Percentiles rank a stretch among this genome's conserved stretches.
Evolutionary conservation across 768 basidiomycete genomes (phyloP).

Genomic region (Lyophyllum shimeji): DNA sequence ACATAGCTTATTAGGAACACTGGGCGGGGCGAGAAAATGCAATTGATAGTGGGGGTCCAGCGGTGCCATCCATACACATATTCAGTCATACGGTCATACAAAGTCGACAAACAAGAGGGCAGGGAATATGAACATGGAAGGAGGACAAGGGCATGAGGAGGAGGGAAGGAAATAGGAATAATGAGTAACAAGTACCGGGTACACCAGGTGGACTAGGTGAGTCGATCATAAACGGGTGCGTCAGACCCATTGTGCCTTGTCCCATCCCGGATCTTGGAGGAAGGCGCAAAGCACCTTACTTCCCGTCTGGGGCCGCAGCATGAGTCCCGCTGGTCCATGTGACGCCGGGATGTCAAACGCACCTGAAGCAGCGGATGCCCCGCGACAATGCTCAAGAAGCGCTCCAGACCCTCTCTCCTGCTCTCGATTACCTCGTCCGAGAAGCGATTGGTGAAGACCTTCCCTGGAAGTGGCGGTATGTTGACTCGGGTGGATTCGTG

Average conservation of each 20-base stretch:
- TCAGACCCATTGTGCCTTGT: conserved; percentile 76
- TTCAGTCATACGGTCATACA: too few relatives aligned
- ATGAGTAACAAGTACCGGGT: not conserved
- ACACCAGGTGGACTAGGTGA: not conserved
- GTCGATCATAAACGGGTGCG: not conserved
- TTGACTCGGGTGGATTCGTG: conserved; percentile 96
- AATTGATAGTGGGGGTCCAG: too few relatives aligned
- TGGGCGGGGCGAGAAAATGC: too few relatives aligned
- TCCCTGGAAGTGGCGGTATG: conserved; percentile 95
- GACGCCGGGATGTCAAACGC: conserved; percentile 20
- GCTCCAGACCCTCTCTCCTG: conserved; percentile 88
- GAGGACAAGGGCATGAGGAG: not conserved
- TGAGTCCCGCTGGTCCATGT: not conserved
- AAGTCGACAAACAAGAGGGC: not conserved
- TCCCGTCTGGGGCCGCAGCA: conserved; percentile 62
- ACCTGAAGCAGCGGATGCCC: conserved; percentile 97
- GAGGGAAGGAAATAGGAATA: not conserved
- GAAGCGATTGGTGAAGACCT: conserved; percentile 97
- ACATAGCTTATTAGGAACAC: too few relatives aligned
- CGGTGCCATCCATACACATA: too few relatives aligned
- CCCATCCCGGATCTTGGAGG: conserved; percentile 93
- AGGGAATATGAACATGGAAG: not conserved
- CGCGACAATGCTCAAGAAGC: conserved; percentile 94
- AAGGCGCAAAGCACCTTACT: conserved; percentile 97
- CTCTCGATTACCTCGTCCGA: conserved; percentile 96